Evolutionary conservation across 768 basidiomycete species (phyloP).

Genomic region (Suillus tomentosus): DNA sequence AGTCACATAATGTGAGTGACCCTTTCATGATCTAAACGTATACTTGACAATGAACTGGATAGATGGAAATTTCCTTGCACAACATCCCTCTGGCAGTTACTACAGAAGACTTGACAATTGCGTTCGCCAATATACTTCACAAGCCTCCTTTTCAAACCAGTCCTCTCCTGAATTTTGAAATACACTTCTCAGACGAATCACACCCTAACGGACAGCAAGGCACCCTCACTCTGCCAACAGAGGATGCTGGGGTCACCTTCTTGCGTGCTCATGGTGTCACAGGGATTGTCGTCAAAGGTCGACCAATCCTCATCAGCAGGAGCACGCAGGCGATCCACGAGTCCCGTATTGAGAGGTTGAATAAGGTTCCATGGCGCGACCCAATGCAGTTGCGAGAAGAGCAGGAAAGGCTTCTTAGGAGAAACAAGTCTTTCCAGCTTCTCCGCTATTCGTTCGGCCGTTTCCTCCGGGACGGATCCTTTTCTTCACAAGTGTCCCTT

Average conservation of each 20-base stretch:
- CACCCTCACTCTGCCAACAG: constrained; percentile 33
- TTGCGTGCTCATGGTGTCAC: constrained; percentile 25
- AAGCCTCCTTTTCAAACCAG: constrained; percentile 33
- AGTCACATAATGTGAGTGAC: constrained; percentile 2
- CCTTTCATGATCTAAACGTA: not conserved
- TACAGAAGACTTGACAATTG: constrained; percentile 34
- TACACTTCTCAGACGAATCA: constrained; percentile 13
- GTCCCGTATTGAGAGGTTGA: constrained; percentile 26
- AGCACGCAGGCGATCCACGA: constrained; percentile 25
- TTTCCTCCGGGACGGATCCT: constrained; percentile 37
- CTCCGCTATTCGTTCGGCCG: constrained; percentile 36
- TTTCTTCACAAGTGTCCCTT: constrained; percentile 32
- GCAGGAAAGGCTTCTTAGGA: constrained; percentile 22
- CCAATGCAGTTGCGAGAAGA: constrained; percentile 26
- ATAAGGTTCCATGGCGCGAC: constrained; percentile 31
- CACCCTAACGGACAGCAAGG: constrained; percentile 27
- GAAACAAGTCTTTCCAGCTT: constrained; percentile 26
- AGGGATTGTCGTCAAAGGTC: constrained; percentile 31
- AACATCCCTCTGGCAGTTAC: constrained; percentile 28
- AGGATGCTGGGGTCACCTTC: constrained; percentile 24
- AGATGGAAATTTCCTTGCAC: constrained; percentile 40
- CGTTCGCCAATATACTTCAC: constrained; percentile 36
- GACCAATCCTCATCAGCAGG: constrained; percentile 19
- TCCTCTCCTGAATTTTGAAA: constrained; percentile 35
- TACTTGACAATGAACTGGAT: not conserved